Evolutionary conservation across 2,329 filamentous ascomycete species (phyloP), one percentile per base, ranked within the genome.

Genomic region (Neoascochyta sp.): DNA sequence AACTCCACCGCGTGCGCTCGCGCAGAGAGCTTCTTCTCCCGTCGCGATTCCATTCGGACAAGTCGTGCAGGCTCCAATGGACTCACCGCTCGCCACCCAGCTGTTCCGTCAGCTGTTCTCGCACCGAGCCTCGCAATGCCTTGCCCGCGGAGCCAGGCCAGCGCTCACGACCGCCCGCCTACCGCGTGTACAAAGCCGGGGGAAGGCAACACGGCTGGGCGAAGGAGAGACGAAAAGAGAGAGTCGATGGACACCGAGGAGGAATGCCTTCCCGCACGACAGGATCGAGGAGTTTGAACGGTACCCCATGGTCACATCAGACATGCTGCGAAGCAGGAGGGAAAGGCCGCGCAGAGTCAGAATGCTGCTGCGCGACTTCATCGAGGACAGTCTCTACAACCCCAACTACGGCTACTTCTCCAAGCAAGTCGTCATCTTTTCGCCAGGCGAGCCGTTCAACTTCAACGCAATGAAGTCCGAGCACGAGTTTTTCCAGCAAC

Each of bases 291-390:
- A 96, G 63, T 89, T 89, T 61, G 75, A 79, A 39, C 74, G 77
- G 52, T 95, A 86, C 55, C 89, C 92, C 1, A 79, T 83, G 57
- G 83, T 98, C 27, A 94, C 88, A 7, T 78, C 87, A n/a, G 74
- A 83, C 44, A 81, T 87, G 40, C 68, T 98, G 46, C 80, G 82
- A 47, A 70, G 65, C 45, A 75, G 84, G 31, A 80, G 70, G 30
- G 82, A 94, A 57, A 73, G 92, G 54, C 92, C 92, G 24, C 78
- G 77, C 55, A 76, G 84, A 62, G 89, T 95, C 47, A 95, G 95
- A 76, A 98, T 98, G 92, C 69, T 95, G 55, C 85, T 93, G 60
- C 78, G 93, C 45, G 93, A 98, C 71, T 98, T 98, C 58, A 92
- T 98, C 57, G 92, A 98, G 63, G 89, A 95, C 67, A 92, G 86